Base-by-base conservation (phyloP, 129 eudicot species). In the Saposhnikovia divaricata region DNA sequence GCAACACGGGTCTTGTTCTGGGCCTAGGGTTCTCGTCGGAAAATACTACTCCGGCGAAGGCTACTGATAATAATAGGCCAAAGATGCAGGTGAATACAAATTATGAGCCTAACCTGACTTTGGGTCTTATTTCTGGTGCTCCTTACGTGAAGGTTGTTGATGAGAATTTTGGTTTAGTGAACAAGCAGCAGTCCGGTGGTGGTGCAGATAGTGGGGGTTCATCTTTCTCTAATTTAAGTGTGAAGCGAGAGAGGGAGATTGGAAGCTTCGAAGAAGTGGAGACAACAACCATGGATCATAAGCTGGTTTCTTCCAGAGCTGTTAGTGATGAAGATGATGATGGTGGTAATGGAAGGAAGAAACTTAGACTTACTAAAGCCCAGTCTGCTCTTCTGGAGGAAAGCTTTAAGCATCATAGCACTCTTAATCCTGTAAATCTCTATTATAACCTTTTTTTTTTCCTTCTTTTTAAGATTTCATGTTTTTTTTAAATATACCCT, bases 321-420 rank as follows among this genome's bases (percentile, higher is more conserved):
- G 16, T 73, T 44, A 86, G 83, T 70, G 93, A 85, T 46, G 97
- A 91, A 59, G 93, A 89, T 34, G 98, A 92, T 76, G 93, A 88
- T 76, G 89, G 83, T 55, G 44, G 77, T 21, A 86, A 89, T 78
- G 89, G 85, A 5, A 86, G 97, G 80, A 94, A 94, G 91, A 94
- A 94, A 76, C 97, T 94, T 7, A 89, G 98, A 85, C 96, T 94
- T 72, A 94, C 90, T 18, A 94, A 94, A 85, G 96, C 91, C 73
- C 98, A 94, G 59, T 91, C 97, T 46, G 97, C 91, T 27, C 93
- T 94, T 80, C 83, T 94, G 72, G 98, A 94, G 82, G 93, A 94
- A 80, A 93, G 97, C 82, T 94, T 94, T 80, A 94, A 92, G 82
- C 86, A 81, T n/a, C 98, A 92, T 66, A 92, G 92, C 81, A 92